Evolutionary conservation across 2,329 filamentous ascomycete species (phyloP), one percentile per base, ranked within the genome.

Genomic region (Sporothrix humicola): DNA sequence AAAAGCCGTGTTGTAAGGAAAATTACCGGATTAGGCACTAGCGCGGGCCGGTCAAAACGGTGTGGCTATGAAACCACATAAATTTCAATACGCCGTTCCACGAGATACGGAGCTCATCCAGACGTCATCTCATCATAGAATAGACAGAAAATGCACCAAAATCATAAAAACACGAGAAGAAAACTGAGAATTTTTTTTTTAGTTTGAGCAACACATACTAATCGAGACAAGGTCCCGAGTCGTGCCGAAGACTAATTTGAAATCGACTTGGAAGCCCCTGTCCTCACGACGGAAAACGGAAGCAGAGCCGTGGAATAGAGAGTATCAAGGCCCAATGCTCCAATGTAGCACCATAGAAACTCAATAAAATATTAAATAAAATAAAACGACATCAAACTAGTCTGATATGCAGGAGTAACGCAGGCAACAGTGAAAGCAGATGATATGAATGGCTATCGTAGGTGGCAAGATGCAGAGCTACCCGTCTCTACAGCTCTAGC

Each of bases 41-140:
- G 70, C 48, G 70, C 70, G 46, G 69, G 70, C 59, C 70, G 59
- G 31, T 31, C 17, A 72, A 54, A 66, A 72, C 56, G 59, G 70
- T 52, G 70, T 65, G 58, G 59, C 58, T 72, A 65, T 65, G 59
- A 31, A 37, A 42, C 5, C 12, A 31, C 31, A 12, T 2, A 20
- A n/a, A 7, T 4, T 20, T 48, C 46, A 31, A 52, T 17, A 44
- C 59, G 4, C 31, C 31, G 31, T 37, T 37, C 31, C 31, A 37
- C 31, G 31, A 37, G 4, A 37, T 37, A 37, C 31, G 7, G 31
- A 37, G 31, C 31, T 6, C 7, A 59, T 59, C 31, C 26, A 59
- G 56, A 59, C 56, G 26, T 37, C 56, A 59, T 13, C 7, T n/a
- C 12, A 5, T 23, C 20, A 56, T 17, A 6, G 48, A 37, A 37